Evolutionary conservation across 2,329 filamentous ascomycete genomes (phyloP), one percentile per base, ranked within the genome.

Genomic region (Cordyceps pruinosa): DNA sequence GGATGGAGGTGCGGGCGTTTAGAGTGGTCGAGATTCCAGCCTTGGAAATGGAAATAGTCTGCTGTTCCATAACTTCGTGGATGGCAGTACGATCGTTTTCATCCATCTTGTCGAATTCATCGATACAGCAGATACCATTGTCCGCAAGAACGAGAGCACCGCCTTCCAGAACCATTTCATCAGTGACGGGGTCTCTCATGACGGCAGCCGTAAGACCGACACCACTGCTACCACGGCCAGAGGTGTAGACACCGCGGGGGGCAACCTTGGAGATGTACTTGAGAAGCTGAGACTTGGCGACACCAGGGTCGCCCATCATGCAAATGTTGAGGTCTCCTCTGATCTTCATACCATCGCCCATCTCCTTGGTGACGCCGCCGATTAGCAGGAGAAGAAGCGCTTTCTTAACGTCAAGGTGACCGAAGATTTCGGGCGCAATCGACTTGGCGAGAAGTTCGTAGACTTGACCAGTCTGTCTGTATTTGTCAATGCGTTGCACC

Each of bases 221-320:
- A 68, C 88, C 88, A 70, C 86, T 89, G 75, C 86, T 89, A 70
- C 88, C 88, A 64, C 88, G 87, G 61, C 88, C 88, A 4, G 88
- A 89, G 5, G 88, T 92, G 73, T 92, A 92, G 13, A 92, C 87
- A 65, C 91, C 92, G 61, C 94, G 89, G 60, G 94, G 94, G 1
- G 94, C 93, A 30, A 99, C 94, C 76, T 99, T 97, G 63, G 91
- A 90, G 69, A 99, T 97, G 72, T 99, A 99, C 75, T 97, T 97
- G 63, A 99, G 82, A 63, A 99, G 77, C 77, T 99, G 94, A 37
- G 94, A 99, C 77, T 99, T 99, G 76, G 94, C 94, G 69, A 99
- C 94, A 90, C 94, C 94, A 70, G 94, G 94, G 68, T 99, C 94
- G 80, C 94, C 94, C 94, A 99, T 99, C 68, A 99, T 77, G 72